Evolutionary conservation across 2,329 filamentous ascomycete species (phyloP).

Genomic region (Capronia epimyces): DNA sequence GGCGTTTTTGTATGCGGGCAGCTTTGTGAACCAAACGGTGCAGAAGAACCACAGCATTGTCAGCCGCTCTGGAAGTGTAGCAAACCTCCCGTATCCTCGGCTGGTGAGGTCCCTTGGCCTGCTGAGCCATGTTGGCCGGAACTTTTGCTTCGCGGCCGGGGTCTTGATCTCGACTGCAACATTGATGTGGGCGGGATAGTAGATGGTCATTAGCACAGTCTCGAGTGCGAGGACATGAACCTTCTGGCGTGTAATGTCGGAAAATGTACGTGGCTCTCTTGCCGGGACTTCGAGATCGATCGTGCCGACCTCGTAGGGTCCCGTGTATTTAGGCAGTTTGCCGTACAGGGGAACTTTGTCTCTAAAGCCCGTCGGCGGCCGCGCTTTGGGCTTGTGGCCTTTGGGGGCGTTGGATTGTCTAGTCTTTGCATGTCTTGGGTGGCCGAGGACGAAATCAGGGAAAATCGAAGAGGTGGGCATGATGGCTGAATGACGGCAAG

Average conservation of each 20-base stretch:
- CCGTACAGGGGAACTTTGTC: constrained; percentile 45
- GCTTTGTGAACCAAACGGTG: constrained; percentile 59
- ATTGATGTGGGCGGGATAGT: constrained; percentile 55
- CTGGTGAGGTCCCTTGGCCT: constrained; percentile 52
- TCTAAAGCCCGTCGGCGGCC: constrained; percentile 43
- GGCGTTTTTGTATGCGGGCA: constrained; percentile 60
- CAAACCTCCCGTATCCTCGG: constrained; percentile 59
- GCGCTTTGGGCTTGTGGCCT: constrained; percentile 38
- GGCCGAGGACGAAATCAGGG: constrained; percentile 24
- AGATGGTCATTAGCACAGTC: constrained; percentile 61
- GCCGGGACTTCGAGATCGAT: constrained; percentile 54
- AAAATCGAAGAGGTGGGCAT: constrained; percentile 18
- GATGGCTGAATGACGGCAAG: too few relatives aligned
- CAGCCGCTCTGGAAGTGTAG: constrained; percentile 47
- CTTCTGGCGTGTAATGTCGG: constrained; percentile 46
- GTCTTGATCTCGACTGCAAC: constrained; percentile 37
- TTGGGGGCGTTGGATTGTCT: constrained; percentile 7
- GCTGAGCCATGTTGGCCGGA: constrained; percentile 58
- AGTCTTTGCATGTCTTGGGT: constrained; percentile 18
- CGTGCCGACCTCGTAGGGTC: constrained; percentile 49
- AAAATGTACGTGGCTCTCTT: constrained; percentile 44
- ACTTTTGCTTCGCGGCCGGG: constrained; percentile 42
- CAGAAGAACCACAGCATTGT: constrained; percentile 51
- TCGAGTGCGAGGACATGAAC: constrained; percentile 49
- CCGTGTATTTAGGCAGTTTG: constrained; percentile 47